phyloP scores from a whole-genome alignment of 179 eudicot species.

The Beta macrorhiza region DNA sequence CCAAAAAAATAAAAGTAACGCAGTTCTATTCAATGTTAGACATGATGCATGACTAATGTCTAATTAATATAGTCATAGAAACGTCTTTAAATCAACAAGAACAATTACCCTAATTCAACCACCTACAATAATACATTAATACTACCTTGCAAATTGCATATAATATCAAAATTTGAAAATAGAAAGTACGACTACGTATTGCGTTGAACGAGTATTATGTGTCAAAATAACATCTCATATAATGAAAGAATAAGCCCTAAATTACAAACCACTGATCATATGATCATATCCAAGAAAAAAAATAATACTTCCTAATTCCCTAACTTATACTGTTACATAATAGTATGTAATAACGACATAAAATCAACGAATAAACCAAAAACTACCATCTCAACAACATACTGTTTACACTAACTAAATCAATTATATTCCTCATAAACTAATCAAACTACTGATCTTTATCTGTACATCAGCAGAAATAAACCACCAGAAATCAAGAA shows the following conservation, averaged over 20 bases:
- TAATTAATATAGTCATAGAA: too few species aligned
- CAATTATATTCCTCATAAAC: neutral
- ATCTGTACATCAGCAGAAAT: conserved; percentile 3
- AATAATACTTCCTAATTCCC: neutral
- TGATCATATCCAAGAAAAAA: neutral
- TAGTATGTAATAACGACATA: neutral
- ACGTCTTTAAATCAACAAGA: too few species aligned
- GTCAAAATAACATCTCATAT: neutral
- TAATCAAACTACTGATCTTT: neutral
- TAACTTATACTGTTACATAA: neutral
- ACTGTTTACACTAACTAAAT: neutral
- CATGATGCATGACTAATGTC: too few species aligned
- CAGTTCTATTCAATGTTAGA: too few species aligned
- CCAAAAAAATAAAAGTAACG: too few species aligned
- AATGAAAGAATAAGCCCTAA: neutral
- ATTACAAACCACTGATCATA: neutral
- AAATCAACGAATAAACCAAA: neutral
- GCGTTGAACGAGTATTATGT: neutral
- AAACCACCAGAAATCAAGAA: neutral
- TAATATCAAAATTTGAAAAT: neutral
- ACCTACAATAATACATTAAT: too few species aligned
- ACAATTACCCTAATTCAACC: too few species aligned
- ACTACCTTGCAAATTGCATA: neutral
- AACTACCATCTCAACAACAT: neutral
- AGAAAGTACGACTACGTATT: neutral